A percentile compares a stretch with the other conserved stretches of the same genome.
Evolutionary conservation across 768 basidiomycete species (phyloP).

Genomic region (Collybia sordida): DNA sequence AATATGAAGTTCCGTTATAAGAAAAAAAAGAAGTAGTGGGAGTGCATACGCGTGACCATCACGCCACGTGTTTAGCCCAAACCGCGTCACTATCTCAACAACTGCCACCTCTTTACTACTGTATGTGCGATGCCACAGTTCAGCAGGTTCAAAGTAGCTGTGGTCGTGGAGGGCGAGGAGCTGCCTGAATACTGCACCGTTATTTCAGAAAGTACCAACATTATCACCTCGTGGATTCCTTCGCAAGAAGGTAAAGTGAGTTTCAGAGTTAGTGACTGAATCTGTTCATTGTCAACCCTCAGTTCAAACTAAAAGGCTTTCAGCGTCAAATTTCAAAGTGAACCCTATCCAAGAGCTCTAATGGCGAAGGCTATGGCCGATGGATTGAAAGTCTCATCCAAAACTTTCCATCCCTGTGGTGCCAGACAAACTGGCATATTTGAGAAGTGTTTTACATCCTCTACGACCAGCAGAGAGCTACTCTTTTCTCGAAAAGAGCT

Average conservation of each 20-base stretch:
- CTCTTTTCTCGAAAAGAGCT: slow-evolving; percentile 10
- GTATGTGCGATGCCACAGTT: background rate
- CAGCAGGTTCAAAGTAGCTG: slow-evolving; percentile 8
- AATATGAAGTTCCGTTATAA: no score
- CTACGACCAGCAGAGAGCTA: slow-evolving; percentile 5
- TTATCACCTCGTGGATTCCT: slow-evolving; percentile 19
- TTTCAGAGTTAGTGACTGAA: background rate
- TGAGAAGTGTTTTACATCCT: background rate
- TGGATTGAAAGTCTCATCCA: background rate
- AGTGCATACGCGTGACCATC: no score
- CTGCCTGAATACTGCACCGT: slow-evolving; percentile 12
- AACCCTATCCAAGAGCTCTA: background rate
- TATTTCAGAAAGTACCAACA: slow-evolving; percentile 6
- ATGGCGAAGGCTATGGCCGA: slow-evolving; percentile 6
- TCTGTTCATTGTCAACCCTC: background rate
- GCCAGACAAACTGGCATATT: background rate
- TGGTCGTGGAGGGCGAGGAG: slow-evolving; percentile 11
- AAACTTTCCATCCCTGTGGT: background rate
- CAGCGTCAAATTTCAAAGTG: slow-evolving; percentile 3
- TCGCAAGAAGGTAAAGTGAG: slow-evolving; percentile 22
- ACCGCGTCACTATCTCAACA: no score
- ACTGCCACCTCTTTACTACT: no score
- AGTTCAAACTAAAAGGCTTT: slow-evolving; percentile 12
- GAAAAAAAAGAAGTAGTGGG: no score
- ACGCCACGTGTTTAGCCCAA: background rate